These are phyloP conservation scores for Helicocarpus griseus DNA, from an alignment of 2,329 filamentous ascomycete genomes.

Conservation along the genomic window DNA sequence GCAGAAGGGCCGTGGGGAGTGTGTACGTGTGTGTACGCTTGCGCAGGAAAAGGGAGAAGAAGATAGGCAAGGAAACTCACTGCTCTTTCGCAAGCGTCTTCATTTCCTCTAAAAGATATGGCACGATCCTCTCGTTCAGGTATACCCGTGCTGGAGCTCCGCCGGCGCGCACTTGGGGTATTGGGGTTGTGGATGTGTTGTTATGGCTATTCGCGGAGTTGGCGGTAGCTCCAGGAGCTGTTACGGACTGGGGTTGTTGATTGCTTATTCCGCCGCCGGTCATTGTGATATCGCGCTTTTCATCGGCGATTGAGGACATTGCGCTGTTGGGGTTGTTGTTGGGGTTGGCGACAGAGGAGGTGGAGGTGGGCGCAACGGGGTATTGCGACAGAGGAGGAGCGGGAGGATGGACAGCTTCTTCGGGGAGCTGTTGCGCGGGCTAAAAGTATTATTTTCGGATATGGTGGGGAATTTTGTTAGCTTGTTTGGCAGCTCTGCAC, in stretches of 20 bases:
- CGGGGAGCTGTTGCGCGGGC: not conserved
- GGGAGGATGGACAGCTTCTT: slow-evolving; percentile 9
- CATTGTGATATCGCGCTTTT: slow-evolving; percentile 11
- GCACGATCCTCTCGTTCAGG: slow-evolving; percentile 61
- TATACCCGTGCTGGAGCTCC: slow-evolving; percentile 62
- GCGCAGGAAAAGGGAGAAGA: not conserved
- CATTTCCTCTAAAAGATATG: slow-evolving; percentile 62
- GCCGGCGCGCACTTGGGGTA: slow-evolving; percentile 43
- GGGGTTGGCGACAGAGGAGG: not conserved
- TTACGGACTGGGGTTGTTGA: not conserved
- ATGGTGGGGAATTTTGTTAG: slow-evolving; percentile 1
- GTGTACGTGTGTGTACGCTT: no score
- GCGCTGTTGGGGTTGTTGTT: not conserved
- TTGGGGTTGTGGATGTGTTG: slow-evolving; percentile 1
- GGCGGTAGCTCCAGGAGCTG: not conserved
- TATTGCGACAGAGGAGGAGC: not conserved
- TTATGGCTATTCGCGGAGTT: not conserved
- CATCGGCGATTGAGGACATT: not conserved
- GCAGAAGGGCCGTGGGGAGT: no score
- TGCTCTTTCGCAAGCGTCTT: slow-evolving; percentile 61
- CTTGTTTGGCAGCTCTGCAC: no score
- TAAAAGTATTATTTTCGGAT: not conserved
- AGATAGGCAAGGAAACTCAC: slow-evolving; percentile 38
- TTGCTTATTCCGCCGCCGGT: slow-evolving; percentile 3
- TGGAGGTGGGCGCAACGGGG: not conserved